phyloP scores from a whole-genome alignment of 2,329 filamentous ascomycete genomes.

The Lasiodiplodia sp. region DNA sequence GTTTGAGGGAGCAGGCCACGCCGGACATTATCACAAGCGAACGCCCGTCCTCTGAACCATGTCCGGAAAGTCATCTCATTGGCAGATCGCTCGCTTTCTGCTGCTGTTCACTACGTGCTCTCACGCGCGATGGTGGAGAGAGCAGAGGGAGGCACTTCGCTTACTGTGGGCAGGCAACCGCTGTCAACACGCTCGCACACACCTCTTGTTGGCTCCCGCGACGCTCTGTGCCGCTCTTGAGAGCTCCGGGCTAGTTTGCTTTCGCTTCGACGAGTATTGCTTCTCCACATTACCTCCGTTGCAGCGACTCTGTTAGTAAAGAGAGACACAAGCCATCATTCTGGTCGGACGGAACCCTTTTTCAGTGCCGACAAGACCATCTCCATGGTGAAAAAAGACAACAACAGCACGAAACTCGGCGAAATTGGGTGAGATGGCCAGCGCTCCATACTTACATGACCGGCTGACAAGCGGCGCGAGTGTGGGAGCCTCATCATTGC shows the following conservation, averaged over 20 bases:
- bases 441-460: neutral
- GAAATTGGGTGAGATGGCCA: conserved; percentile 4
- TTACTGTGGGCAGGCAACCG: neutral
- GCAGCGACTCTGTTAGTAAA: neutral
- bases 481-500: neutral
- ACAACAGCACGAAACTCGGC: neutral
- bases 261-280: neutral
- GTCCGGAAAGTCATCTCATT: neutral
- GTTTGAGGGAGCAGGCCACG: neutral
- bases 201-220: neutral
- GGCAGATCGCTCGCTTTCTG: neutral
- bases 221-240: neutral
- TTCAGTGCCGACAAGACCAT: neutral
- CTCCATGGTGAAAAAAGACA: neutral
- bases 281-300: neutral
- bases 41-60: neutral
- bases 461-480: neutral
- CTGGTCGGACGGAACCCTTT: neutral
- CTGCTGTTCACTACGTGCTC: neutral
- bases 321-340: neutral
- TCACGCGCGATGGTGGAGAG: conserved; percentile 15
- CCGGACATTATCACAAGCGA: conserved; percentile 10
- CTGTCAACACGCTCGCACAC: neutral
- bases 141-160: conserved; percentile 9
- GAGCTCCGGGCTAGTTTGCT: neutral